Evolutionary conservation across 2,329 filamentous ascomycete species (phyloP).

Genomic region (Epicoccum nigrum): DNA sequence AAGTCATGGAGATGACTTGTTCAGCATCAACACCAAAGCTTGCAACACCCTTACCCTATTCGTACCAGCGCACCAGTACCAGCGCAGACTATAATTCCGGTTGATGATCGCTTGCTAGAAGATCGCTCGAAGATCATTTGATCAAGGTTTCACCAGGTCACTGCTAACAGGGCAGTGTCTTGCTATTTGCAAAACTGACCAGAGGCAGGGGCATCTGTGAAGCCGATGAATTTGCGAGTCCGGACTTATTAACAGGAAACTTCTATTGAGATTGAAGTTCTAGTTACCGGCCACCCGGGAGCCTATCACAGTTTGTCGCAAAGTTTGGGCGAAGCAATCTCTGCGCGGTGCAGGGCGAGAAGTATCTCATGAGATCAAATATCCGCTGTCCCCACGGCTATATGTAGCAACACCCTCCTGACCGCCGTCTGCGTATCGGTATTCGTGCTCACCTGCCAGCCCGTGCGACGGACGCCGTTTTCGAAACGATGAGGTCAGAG

Average conservation of each 20-base stretch:
- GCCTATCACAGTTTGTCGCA: neutral
- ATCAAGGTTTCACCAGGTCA: neutral
- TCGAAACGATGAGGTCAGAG: constrained; percentile 16
- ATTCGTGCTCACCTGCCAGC: constrained; percentile 6
- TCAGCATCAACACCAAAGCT: neutral
- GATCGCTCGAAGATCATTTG: too few species aligned
- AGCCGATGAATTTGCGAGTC: too few species aligned
- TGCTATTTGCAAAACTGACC: too few species aligned
- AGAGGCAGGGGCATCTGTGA: too few species aligned
- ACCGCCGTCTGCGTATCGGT: constrained; percentile 1
- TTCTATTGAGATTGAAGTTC: neutral
- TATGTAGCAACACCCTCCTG: constrained; percentile 12
- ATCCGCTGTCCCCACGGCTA: constrained; percentile 13
- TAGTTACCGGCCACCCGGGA: neutral
- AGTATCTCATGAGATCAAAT: constrained; percentile 7
- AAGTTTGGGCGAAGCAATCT: neutral
- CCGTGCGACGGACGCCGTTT: constrained; percentile 17
- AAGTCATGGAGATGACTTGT: neutral
- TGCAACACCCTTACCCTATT: constrained; percentile 2
- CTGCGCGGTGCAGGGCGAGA: constrained; percentile 5
- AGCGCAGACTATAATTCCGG: neutral
- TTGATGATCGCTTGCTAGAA: too few species aligned
- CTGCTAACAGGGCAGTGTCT: neutral
- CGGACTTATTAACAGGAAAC: too few species aligned
- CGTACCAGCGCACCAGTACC: constrained; percentile 6